Conservation (phyloP, 345 rosid species). For the Nephelium lappaceum region DNA sequence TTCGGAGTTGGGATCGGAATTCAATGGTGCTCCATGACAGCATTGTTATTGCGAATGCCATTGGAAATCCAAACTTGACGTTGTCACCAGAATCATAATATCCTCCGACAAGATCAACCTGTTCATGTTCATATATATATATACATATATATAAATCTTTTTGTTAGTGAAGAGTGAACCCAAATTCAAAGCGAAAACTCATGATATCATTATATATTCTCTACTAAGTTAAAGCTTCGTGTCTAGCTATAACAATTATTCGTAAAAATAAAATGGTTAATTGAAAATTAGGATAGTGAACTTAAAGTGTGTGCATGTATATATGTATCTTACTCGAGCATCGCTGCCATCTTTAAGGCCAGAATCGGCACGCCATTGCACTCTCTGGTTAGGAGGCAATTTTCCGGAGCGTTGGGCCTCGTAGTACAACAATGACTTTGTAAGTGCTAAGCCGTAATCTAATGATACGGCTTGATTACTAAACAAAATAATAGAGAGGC, state of each 20-base stretch:
- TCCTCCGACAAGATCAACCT: slow-evolving; percentile 73
- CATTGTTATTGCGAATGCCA: slow-evolving; percentile 75
- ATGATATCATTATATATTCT: no score
- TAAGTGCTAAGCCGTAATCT: slow-evolving; percentile 57
- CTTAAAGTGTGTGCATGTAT: no score
- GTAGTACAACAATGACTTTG: slow-evolving; percentile 65
- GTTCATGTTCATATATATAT: background rate
- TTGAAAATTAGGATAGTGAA: no score
- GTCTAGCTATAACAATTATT: no score
- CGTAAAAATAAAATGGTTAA: no score
- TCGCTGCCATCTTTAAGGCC: slow-evolving; percentile 63
- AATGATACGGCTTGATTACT: no score
- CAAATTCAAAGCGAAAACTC: no score
- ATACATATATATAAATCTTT: no score
- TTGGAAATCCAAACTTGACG: slow-evolving; percentile 72
- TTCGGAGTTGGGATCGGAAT: slow-evolving; percentile 39
- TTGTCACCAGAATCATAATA: slow-evolving; percentile 81
- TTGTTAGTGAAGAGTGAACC: no score
- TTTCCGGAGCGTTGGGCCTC: slow-evolving; percentile 82
- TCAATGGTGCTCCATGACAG: slow-evolving; percentile 73
- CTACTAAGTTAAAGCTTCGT: no score
- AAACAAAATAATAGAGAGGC: no score
- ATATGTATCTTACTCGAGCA: slow-evolving; percentile 26
- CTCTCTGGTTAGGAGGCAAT: slow-evolving; percentile 61
- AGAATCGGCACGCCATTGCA: slow-evolving; percentile 69